phyloP scores from a whole-genome alignment of 352 stramenopile species.

The Globisporangium barbulae region DNA sequence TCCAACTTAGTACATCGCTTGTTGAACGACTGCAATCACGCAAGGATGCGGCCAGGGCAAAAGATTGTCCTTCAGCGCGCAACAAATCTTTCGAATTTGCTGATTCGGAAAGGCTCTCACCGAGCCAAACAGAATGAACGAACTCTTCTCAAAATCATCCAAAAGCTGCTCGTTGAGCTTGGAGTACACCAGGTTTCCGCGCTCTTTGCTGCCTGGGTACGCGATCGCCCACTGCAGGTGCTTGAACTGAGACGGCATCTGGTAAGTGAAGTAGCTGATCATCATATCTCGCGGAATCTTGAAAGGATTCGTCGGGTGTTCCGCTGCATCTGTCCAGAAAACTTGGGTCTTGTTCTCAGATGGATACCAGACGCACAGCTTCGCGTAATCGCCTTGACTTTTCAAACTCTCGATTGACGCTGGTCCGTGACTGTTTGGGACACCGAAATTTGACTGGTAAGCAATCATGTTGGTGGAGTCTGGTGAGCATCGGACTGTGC shows the following conservation, averaged over 20 bases:
- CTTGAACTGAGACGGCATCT: constrained; percentile 20
- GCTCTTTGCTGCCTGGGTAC: constrained; percentile 31
- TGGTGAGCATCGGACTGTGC: background rate
- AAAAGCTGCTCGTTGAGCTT: constrained; percentile 19
- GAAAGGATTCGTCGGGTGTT: constrained; percentile 37
- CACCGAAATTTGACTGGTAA: background rate
- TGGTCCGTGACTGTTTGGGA: constrained; percentile 2
- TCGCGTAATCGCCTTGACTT: constrained; percentile 16
- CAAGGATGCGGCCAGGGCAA: constrained; percentile 39
- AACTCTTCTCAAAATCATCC: constrained; percentile 22
- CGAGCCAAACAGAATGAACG: constrained; percentile 33
- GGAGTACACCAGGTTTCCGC: constrained; percentile 50
- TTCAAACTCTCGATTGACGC: constrained; percentile 24
- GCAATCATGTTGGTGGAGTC: background rate
- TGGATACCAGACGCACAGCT: constrained; percentile 43
- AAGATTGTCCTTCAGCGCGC: constrained; percentile 33
- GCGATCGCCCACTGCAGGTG: constrained; percentile 40
- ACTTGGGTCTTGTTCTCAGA: constrained; percentile 13
- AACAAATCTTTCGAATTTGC: constrained; percentile 43
- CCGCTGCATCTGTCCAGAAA: constrained; percentile 25
- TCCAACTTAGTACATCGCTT: constrained; percentile 50
- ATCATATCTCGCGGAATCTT: constrained; percentile 19
- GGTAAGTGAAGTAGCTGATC: constrained; percentile 32
- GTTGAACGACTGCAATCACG: constrained; percentile 34
- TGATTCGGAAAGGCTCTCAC: constrained; percentile 47